Percentiles rank a stretch among this genome's conserved stretches.
phyloP scores from a whole-genome alignment of 495 filamentous ascomycete genomes.

The Penicillium manginii region DNA sequence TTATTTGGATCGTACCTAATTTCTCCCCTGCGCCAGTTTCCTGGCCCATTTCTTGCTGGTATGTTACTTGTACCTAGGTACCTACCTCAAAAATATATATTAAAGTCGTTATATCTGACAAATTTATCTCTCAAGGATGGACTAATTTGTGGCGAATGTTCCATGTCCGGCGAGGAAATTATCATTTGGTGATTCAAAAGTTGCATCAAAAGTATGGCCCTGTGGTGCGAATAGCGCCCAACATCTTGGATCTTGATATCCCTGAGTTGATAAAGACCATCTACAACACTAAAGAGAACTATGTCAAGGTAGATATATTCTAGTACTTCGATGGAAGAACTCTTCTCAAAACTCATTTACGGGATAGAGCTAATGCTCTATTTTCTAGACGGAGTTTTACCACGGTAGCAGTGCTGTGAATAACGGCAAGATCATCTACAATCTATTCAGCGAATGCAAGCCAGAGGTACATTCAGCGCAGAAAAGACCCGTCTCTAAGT shows the following conservation, averaged over 20 bases:
- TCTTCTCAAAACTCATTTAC: too few relatives aligned
- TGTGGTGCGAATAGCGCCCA: slow-evolving; percentile 39
- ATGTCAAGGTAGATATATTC: slow-evolving; percentile 19
- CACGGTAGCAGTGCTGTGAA: slow-evolving; percentile 35
- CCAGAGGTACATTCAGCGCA: slow-evolving; percentile 30
- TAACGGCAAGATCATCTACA: slow-evolving; percentile 39
- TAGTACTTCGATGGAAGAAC: background rate
- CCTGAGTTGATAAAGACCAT: slow-evolving; percentile 32
- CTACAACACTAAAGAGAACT: slow-evolving; percentile 30
- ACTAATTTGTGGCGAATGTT: slow-evolving; percentile 45
- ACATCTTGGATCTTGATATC: slow-evolving; percentile 32
- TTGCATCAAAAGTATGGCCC: slow-evolving; percentile 38
- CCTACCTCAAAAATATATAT: background rate
- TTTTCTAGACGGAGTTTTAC: slow-evolving; percentile 43
- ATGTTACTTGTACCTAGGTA: slow-evolving; percentile 4
- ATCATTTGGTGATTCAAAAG: slow-evolving; percentile 35
- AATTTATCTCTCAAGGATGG: slow-evolving; percentile 17
- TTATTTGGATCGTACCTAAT: slow-evolving; percentile 23
- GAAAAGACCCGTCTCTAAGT: slow-evolving; percentile 42
- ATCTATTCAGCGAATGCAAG: slow-evolving; percentile 36
- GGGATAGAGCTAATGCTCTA: too few relatives aligned
- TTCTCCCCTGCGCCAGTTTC: slow-evolving; percentile 35
- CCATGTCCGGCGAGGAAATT: slow-evolving; percentile 28
- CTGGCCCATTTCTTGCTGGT: slow-evolving; percentile 42
- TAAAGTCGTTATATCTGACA: background rate